Percentiles rank a stretch among this genome's conserved stretches.
Conservation (phyloP, 1,284 basidiomycete genomes). For the Kalmanozyma brasiliensis region DNA sequence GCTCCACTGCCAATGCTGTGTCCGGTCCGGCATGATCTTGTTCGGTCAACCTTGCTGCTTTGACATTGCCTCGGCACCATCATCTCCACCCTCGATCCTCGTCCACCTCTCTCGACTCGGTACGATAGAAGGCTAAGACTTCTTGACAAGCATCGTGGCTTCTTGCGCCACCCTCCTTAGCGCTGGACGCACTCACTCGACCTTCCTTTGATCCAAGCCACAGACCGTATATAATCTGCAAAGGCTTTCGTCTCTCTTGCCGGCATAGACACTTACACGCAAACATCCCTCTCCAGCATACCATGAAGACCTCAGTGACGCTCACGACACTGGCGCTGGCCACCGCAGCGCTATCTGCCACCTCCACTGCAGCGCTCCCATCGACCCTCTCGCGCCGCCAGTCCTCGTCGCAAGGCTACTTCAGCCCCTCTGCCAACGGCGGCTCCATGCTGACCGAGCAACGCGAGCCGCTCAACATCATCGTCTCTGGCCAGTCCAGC, state of each 20-base stretch:
- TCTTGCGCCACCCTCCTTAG: conserved; percentile 4
- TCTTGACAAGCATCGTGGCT: not conserved
- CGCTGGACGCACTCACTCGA: conserved; percentile 33
- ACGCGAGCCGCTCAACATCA: conserved; percentile 64
- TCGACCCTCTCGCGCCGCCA: conserved; percentile 12
- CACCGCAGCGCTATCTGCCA: conserved; percentile 5
- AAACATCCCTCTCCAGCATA: no score
- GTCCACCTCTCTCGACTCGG: not conserved
- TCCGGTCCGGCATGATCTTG: not conserved
- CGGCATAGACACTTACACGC: not conserved
- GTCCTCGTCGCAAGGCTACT: conserved; percentile 20
- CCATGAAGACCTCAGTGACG: conserved; percentile 13
- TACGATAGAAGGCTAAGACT: no score
- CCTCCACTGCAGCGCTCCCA: conserved; percentile 14
- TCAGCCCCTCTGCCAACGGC: conserved; percentile 30
- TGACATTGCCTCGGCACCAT: not conserved
- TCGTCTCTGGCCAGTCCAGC: conserved; percentile 58
- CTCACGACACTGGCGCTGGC: conserved; percentile 17
- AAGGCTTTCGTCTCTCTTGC: not conserved
- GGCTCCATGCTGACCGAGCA: conserved; percentile 41
- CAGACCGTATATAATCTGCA: conserved; percentile 2
- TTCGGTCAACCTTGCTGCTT: conserved; percentile 4
- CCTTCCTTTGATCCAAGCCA: not conserved
- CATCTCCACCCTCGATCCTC: not conserved
- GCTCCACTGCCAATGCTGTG: conserved; percentile 6